These are phyloP conservation scores for Sherardia arvensis DNA, from an alignment of 257 asterid genomes.

Conservation along the genomic window DNA sequence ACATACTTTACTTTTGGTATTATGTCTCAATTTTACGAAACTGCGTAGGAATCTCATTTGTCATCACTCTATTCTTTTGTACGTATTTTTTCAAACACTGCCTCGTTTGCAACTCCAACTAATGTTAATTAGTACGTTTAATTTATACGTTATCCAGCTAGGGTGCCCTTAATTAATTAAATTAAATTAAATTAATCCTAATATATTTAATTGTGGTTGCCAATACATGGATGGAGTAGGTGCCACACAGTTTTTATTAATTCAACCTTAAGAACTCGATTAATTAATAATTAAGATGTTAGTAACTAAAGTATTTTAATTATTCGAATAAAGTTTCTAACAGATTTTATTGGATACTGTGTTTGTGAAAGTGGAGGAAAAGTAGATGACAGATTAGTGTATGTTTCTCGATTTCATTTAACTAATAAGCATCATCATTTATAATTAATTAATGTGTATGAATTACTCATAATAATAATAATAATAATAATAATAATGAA, in stretches of 20 bases:
- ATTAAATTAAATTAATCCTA: not conserved
- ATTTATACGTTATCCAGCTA: not conserved
- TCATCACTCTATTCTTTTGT: constrained; percentile 6
- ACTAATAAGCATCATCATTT: not conserved
- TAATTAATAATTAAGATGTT: not conserved
- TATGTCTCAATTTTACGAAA: constrained; percentile 3
- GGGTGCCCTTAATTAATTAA: not conserved
- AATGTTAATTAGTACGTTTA: not conserved
- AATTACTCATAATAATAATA: not conserved
- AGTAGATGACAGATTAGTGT: constrained; percentile 8
- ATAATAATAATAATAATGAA: too few relatives aligned
- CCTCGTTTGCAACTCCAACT: constrained; percentile 1
- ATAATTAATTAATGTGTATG: not conserved
- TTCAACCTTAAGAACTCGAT: not conserved
- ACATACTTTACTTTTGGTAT: not conserved
- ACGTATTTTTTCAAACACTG: not conserved
- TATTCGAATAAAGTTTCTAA: not conserved
- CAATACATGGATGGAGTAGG: constrained; percentile 3
- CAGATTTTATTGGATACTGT: constrained; percentile 5
- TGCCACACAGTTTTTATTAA: not conserved
- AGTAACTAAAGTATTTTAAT: not conserved
- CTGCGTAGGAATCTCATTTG: constrained; percentile 8
- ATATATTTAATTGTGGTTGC: not conserved
- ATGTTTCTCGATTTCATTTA: not conserved
- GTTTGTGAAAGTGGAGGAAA: constrained; percentile 13